Conservation (phyloP, 2,329 filamentous ascomycete genomes). For the Fusarium xyrophilum region DNA sequence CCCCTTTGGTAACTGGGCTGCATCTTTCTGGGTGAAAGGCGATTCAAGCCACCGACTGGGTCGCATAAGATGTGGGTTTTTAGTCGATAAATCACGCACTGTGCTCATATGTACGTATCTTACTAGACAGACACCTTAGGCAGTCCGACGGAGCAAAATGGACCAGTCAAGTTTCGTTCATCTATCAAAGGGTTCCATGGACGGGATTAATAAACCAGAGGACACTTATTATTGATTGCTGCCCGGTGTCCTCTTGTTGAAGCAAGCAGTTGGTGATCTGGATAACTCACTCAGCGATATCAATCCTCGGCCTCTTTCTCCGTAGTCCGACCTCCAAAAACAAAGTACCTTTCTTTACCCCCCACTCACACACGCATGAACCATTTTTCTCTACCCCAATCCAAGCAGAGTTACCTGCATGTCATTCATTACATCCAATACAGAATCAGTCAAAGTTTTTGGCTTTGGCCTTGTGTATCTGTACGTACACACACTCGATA, state of each 20-base stretch:
- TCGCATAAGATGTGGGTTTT: conserved; percentile 32
- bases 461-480: conserved; percentile 12
- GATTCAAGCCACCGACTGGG: conserved; percentile 30
- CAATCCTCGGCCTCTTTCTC: neutral
- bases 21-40: conserved; percentile 10
- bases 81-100: conserved; percentile 27
- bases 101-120: conserved; percentile 18
- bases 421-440: conserved; percentile 12
- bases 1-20: neutral
- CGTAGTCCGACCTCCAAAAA: conserved; percentile 3
- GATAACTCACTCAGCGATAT: neutral
- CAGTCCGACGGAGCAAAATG: conserved; percentile 4
- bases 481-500: conserved; percentile 4
- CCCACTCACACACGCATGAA: conserved; percentile 23
- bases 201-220: conserved; percentile 2
- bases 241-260: neutral
- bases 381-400: conserved; percentile 15
- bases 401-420: conserved; percentile 8
- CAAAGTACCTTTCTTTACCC: neutral
- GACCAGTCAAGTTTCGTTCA: conserved; percentile 11
- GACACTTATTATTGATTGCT: neutral
- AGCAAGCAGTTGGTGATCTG: neutral
- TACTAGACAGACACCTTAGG: too few relatives aligned
- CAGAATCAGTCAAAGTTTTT: conserved; percentile 21
- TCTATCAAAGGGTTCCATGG: neutral